Evolutionary conservation across 306 rosid species (phyloP), one percentile per base, ranked within the genome.

Genomic region (Gleditsia sinensis): DNA sequence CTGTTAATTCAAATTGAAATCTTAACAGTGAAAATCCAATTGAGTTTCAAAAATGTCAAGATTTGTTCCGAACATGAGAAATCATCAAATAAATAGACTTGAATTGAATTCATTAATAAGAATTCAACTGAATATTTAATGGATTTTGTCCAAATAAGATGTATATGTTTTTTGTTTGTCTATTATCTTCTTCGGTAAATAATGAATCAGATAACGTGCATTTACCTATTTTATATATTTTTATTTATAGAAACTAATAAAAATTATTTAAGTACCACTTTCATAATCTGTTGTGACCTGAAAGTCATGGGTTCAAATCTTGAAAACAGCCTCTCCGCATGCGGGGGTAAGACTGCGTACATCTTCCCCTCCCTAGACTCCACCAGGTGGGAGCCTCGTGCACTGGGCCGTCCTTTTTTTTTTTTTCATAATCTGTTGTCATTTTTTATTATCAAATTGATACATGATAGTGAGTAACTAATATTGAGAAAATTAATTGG

Each of bases 141-240:
- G 11, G 6, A 49, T 49, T n/a, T 49, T n/a, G 24, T 49, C 20
- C 3, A 17, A 49, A 19, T 3, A 7, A 8, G 24, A 6, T 2
- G 24, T 55, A 25, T 27, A 53, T 75, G 36, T 57, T 64, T 76
- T 76, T 57, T 46, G 51, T 71, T 64, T 45, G 70, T 63, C 39
- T 48, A 64, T 23, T 50, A 67, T 55, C 58, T 46, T 71, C 63
- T 39, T 70, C 48, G 65, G 33, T 57, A 28, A 24, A 53, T 57
- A 67, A 54, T 34, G 45, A 24, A 74, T 69, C 19, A 24, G 21
- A 20, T 66, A 57, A 70, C 37, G 58, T 30, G 28, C n/a, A 20
- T 48, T 36, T 71, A 28, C 33, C 43, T 20, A 42, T 63, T 70
- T 63, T 53, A 20, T 45, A 25, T 55, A 49, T 69, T 9, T 70